Conservation (phyloP, 1,284 basidiomycete species). For the Ganoderma meredithae region DNA sequence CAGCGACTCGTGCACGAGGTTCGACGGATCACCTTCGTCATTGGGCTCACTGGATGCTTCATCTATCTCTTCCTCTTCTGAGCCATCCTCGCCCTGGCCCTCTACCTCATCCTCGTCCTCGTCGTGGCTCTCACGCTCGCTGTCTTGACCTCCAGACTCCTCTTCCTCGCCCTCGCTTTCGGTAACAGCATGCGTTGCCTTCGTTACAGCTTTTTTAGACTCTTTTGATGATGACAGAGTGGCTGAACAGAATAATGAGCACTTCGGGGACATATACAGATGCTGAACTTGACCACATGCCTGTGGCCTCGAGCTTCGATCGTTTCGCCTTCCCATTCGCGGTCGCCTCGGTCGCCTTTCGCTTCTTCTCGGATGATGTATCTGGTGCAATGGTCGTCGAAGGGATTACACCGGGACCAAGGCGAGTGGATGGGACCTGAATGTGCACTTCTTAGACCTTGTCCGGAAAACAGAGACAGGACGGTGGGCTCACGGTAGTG, state of each 20-base stretch:
- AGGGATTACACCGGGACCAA: background rate
- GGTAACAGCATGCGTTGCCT: conserved; percentile 11
- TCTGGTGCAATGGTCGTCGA: background rate
- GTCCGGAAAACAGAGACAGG: background rate
- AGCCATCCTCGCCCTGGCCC: conserved; percentile 17
- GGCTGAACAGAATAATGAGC: background rate
- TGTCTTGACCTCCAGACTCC: conserved; percentile 2
- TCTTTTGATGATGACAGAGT: conserved; percentile 22
- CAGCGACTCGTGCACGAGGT: conserved; percentile 56
- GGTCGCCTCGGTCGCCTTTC: conserved; percentile 31
- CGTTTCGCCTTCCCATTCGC: conserved; percentile 27
- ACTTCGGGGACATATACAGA: background rate
- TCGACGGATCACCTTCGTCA: conserved; percentile 47
- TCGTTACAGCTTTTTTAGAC: background rate
- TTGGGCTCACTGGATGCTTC: conserved; percentile 37
- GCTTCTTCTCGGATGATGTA: conserved; percentile 34
- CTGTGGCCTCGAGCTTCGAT: conserved; percentile 27
- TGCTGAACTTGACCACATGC: conserved; percentile 9
- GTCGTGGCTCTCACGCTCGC: background rate
- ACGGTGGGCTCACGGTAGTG: conserved; percentile 17
- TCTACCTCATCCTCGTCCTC: conserved; percentile 22
- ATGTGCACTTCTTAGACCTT: background rate
- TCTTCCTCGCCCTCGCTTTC: conserved; percentile 19
- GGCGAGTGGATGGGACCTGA: conserved; percentile 15
- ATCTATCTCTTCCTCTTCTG: conserved; percentile 5